Percentiles rank a stretch among this genome's conserved stretches.
Evolutionary conservation across 2,329 filamentous ascomycete genomes (phyloP).

Genomic region (Madurella fahalii): DNA sequence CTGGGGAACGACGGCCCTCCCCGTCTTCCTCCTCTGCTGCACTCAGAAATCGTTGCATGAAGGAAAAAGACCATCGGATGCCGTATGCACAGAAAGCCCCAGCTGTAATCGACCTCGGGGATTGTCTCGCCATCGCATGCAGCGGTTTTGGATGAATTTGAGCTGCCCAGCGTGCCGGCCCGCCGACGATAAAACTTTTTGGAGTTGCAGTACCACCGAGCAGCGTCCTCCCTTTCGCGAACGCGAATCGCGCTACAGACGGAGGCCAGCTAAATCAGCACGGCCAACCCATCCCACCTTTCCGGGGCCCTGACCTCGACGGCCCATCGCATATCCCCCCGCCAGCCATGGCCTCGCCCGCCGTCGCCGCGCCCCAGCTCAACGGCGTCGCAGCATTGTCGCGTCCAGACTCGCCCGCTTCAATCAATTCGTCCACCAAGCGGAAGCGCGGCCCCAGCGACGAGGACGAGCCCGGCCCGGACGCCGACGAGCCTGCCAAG

Average conservation of each 20-base stretch:
- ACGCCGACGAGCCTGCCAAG: slow-evolving; percentile 28
- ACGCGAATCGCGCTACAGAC: slow-evolving; percentile 30
- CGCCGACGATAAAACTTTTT: slow-evolving; percentile 23
- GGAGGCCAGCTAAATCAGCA: slow-evolving; percentile 16
- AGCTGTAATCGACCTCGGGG: slow-evolving; percentile 11
- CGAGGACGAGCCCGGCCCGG: slow-evolving; percentile 29
- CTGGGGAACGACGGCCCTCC: slow-evolving; percentile 16
- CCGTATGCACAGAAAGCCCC: slow-evolving; percentile 10
- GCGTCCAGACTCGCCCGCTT: slow-evolving; percentile 29
- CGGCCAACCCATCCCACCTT: slow-evolving; percentile 16
- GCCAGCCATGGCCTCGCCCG: slow-evolving; percentile 32
- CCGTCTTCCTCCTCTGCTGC: slow-evolving; percentile 18
- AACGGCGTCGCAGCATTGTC: slow-evolving; percentile 30
- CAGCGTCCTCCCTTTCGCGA: slow-evolving; percentile 23
- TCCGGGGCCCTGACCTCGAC: slow-evolving; percentile 10
- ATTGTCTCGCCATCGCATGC: slow-evolving; percentile 15
- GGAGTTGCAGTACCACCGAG: slow-evolving; percentile 20
- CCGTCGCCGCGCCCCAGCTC: slow-evolving; percentile 28
- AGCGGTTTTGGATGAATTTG: slow-evolving; percentile 25
- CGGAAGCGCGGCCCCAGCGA: slow-evolving; percentile 55
- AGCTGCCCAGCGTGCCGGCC: slow-evolving; percentile 11
- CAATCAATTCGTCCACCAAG: slow-evolving; percentile 40
- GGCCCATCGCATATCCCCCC: slow-evolving; percentile 10
- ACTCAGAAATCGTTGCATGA: slow-evolving; percentile 10
- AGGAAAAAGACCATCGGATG: slow-evolving; percentile 18